Evolutionary conservation across 2,329 filamentous ascomycete genomes (phyloP), one percentile per base, ranked within the genome.

Genomic region (Tolypocladium album): DNA sequence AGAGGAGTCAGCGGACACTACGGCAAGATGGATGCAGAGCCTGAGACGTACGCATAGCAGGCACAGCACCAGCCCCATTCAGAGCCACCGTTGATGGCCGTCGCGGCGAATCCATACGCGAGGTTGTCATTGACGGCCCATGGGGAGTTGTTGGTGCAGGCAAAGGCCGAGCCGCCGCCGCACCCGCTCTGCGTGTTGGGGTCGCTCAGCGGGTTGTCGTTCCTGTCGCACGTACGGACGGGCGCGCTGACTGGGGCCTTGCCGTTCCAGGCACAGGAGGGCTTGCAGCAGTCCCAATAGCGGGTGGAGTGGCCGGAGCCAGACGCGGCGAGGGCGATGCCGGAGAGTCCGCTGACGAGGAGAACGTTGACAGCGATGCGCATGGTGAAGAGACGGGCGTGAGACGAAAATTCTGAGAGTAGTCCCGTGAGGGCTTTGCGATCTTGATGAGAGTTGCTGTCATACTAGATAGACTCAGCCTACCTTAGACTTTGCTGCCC

Each of bases 261-360:
- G 59, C 72, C 78, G 15, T 76, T 69, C 85, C 85, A 84, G 4
- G 78, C 77, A 70, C 86, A 89, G 24, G 83, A 86, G 31, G 85
- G 82, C 76, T 90, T 89, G 76, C 86, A 89, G 76, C 87, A 89
- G 70, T 89, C 86, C 81, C 82, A 82, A 69, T 81, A 82, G 61
- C 79, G 68, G 39, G 64, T 68, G 34, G 67, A 68, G 27, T 63
- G 62, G 22, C 69, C 69, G 38, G 61, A 65, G 59, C 68, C 68
- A 59, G 68, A 70, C 62, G 67, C 64, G 59, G 67, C 68, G 56
- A 59, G 63, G 58, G 68, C 63, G 53, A 62, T 63, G 58, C 68
- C 61, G 53, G 66, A 64, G 60, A 63, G 63, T 38, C 57, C 24
- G 47, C 24, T 62, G 61, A 68, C 58, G 62, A 66, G 61, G 53